A percentile compares a stretch with the other conserved stretches of the same genome.
phyloP scores from a whole-genome alignment of 768 basidiomycete genomes.

The Galerina sulciceps region DNA sequence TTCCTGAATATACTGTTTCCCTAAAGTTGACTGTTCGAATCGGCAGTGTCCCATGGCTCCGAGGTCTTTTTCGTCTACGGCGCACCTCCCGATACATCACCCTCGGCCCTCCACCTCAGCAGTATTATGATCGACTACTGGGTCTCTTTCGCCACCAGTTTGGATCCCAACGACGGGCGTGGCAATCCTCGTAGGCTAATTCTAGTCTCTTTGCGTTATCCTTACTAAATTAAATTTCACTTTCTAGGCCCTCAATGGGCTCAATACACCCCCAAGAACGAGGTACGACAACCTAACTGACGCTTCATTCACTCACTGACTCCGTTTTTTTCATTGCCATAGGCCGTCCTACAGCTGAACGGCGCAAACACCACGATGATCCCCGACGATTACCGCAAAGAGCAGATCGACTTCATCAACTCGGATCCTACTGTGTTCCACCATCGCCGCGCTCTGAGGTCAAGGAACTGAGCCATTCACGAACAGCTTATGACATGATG shows the following conservation, averaged over 20 bases:
- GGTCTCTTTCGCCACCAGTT: constrained; percentile 42
- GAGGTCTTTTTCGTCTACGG: constrained; percentile 42
- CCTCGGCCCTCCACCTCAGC: constrained; percentile 28
- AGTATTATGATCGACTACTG: constrained; percentile 45
- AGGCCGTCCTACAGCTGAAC: constrained; percentile 41
- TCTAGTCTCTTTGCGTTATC: not conserved
- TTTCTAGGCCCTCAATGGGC: constrained; percentile 32
- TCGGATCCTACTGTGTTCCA: constrained; percentile 28
- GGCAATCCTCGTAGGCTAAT: constrained; percentile 32
- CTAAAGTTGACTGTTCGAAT: not conserved
- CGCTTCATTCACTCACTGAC: not conserved
- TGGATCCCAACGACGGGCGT: constrained; percentile 43
- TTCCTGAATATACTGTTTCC: not conserved
- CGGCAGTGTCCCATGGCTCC: constrained; percentile 34
- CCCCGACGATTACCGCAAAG: constrained; percentile 38
- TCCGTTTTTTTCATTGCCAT: not conserved
- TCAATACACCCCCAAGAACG: constrained; percentile 30
- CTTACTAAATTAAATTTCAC: not conserved
- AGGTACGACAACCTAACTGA: constrained; percentile 16
- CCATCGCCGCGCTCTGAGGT: constrained; percentile 15
- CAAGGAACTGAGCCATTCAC: not conserved
- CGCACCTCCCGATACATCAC: constrained; percentile 24
- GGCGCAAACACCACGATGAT: constrained; percentile 37
- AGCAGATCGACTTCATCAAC: constrained; percentile 41
- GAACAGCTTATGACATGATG: too few relatives aligned